phyloP scores from a whole-genome alignment of 352 stramenopile species.

The Phytopythium vexans region DNA sequence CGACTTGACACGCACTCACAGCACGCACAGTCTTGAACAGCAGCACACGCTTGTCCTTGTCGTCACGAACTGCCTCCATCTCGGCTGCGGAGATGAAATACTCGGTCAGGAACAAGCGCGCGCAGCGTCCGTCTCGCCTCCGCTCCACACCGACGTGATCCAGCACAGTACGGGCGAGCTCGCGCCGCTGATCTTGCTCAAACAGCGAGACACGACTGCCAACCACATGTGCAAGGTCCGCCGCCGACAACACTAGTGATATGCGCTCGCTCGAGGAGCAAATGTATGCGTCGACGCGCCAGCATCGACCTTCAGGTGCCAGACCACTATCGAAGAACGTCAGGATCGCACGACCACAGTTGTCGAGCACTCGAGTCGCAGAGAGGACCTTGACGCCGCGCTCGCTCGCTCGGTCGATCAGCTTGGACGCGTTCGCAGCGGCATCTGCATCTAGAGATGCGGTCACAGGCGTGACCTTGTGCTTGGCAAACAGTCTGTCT shows the following conservation, averaged over 20 bases:
- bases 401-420: conserved; percentile 48
- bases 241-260: conserved; percentile 39
- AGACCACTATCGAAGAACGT: conserved; percentile 45
- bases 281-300: conserved; percentile 66
- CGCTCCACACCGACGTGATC: conserved; percentile 57
- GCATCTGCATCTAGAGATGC: conserved; percentile 24
- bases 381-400: conserved; percentile 67
- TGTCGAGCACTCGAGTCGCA: conserved; percentile 27
- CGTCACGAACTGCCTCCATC: background rate
- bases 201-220: conserved; percentile 27
- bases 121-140: conserved; percentile 37
- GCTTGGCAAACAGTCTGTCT: conserved; percentile 62
- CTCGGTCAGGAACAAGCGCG: conserved; percentile 49
- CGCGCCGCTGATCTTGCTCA: conserved; percentile 9
- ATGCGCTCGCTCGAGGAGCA: conserved; percentile 40
- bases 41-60: conserved; percentile 5
- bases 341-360: conserved; percentile 42
- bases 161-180: conserved; percentile 38
- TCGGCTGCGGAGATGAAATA: conserved; percentile 11
- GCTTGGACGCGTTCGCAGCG: conserved; percentile 37
- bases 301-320: conserved; percentile 4
- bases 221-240: conserved; percentile 42
- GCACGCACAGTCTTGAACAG: conserved; percentile 51
- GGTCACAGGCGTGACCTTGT: conserved; percentile 61
- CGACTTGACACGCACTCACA: conserved; percentile 27